These are phyloP conservation scores for Clavispora asparagi DNA, from an alignment of 805 yeast species.

Conservation along the genomic window DNA sequence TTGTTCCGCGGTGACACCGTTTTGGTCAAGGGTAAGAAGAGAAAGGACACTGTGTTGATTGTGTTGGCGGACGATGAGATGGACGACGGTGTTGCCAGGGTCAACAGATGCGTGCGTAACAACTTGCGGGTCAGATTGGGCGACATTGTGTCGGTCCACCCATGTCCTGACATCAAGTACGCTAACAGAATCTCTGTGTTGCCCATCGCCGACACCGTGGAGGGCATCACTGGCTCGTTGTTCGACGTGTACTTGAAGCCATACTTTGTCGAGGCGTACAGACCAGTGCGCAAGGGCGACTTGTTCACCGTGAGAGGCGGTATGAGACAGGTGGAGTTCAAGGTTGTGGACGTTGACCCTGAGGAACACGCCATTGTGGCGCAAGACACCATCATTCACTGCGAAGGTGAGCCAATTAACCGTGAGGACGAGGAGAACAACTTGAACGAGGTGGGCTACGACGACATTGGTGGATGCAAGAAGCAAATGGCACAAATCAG, in stretches of 20 bases:
- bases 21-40: conserved; percentile 93
- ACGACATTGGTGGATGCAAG: conserved; percentile 98
- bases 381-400: conserved; percentile 96
- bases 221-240: conserved; percentile 93
- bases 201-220: conserved; percentile 97
- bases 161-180: conserved; percentile 97
- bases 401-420: conserved; percentile 98
- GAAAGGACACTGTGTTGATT: conserved; percentile 94
- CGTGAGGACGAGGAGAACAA: conserved; percentile 98
- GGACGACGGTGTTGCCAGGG: conserved; percentile 90
- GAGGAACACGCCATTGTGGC: conserved; percentile 97
- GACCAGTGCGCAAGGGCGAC: conserved; percentile 98
- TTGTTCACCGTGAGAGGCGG: conserved; percentile 96
- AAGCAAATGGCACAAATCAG: conserved; percentile 99
- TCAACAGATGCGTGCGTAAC: conserved; percentile 94
- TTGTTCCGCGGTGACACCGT: conserved; percentile 98
- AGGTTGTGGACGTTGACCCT: conserved; percentile 97
- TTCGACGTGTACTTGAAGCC: conserved; percentile 97
- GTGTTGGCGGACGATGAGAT: conserved; percentile 95
- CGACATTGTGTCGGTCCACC: conserved; percentile 84
- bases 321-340: conserved; percentile 98
- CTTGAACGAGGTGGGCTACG: conserved; percentile 95
- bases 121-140: conserved; percentile 92
- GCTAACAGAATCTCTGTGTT: conserved; percentile 91
- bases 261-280: conserved; percentile 96